phyloP scores from a whole-genome alignment of 192 early-diverging fungal species.

The Entophlyctis luteolus region DNA sequence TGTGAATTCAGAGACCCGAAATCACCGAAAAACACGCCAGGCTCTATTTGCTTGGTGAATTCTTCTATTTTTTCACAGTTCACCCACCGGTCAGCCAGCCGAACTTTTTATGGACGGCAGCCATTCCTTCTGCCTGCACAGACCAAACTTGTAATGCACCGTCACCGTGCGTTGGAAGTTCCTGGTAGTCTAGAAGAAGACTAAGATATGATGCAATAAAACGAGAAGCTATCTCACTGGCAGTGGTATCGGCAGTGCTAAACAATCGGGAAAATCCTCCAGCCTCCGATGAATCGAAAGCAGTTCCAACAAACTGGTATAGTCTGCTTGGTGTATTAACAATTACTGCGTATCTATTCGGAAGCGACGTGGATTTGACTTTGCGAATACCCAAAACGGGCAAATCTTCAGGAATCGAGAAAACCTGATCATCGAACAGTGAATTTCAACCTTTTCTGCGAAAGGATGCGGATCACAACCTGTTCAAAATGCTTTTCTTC shows the following conservation, averaged over 20 bases:
- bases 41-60: conserved; percentile 35
- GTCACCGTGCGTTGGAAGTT: conserved; percentile 60
- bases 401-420: conserved; percentile 63
- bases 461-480: conserved; percentile 26
- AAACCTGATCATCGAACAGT: conserved; percentile 44
- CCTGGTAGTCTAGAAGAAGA: conserved; percentile 49
- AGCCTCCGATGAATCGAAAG: conserved; percentile 45
- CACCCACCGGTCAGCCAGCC: conserved; percentile 79
- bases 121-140: conserved; percentile 59
- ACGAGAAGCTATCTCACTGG: conserved; percentile 43
- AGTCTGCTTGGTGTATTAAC: conserved; percentile 79
- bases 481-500: conserved; percentile 76
- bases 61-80: not conserved
- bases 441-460: not conserved
- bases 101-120: conserved; percentile 69
- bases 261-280: conserved; percentile 80
- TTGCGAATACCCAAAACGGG: conserved; percentile 79
- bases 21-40: conserved; percentile 84
- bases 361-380: conserved; percentile 71
- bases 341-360: conserved; percentile 76
- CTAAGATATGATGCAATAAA: not conserved
- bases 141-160: conserved; percentile 61
- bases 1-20: conserved; percentile 73
- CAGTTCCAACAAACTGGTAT: conserved; percentile 83
- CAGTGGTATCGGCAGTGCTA: conserved; percentile 59